Percentiles rank a stretch among this genome's conserved stretches.
These are phyloP conservation scores for Selenicereus undatus DNA, from an alignment of 148 eudicot genomes.

Conservation along the genomic window DNA sequence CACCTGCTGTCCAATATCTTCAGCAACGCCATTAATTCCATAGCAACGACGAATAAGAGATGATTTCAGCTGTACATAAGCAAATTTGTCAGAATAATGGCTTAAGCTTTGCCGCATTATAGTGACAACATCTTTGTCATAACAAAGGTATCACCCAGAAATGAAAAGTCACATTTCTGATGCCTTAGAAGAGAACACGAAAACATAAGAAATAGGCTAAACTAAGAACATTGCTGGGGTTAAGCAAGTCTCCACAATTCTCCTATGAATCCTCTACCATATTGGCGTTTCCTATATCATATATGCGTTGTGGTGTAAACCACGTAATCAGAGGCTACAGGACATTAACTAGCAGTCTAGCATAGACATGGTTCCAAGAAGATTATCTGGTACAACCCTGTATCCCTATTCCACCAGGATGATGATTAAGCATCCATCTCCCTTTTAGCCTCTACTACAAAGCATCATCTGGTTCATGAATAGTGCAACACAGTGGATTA, in stretches of 20 bases:
- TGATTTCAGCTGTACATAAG: slow-evolving; percentile 39
- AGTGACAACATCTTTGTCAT: neutral
- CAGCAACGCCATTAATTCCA: slow-evolving; percentile 35
- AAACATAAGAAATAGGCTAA: neutral
- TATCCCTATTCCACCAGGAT: neutral
- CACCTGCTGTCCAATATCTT: slow-evolving; percentile 53
- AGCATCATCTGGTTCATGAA: neutral
- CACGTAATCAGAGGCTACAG: neutral
- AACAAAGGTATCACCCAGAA: neutral
- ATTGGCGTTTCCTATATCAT: too few relatives aligned
- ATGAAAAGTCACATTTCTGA: neutral
- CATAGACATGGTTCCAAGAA: neutral
- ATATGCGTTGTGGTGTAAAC: too few relatives aligned
- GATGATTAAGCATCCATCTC: neutral
- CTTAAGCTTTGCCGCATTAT: neutral
- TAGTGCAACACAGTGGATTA: neutral
- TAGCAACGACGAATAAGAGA: slow-evolving; percentile 26
- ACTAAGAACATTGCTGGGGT: too few relatives aligned
- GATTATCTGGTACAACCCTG: neutral
- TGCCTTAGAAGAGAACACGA: neutral
- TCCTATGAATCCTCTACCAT: too few relatives aligned
- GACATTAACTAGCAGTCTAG: neutral
- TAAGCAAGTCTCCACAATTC: too few relatives aligned
- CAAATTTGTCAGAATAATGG: slow-evolving; percentile 5
- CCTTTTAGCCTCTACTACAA: neutral